Conservation (phyloP, 257 asterid species). For the Leonotis leonurus region DNA sequence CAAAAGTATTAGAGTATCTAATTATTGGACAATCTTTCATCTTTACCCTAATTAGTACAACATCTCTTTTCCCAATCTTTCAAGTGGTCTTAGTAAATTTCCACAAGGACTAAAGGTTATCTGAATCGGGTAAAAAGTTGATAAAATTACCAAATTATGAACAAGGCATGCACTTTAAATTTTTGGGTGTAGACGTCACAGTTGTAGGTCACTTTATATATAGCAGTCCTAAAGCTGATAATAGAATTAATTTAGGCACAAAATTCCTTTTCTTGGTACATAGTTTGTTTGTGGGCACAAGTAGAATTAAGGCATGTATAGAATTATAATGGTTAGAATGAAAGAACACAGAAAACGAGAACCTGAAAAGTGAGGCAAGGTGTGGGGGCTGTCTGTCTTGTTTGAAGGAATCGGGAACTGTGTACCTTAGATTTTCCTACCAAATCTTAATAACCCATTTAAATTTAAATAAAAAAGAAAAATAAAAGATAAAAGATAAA, state of each 20-base stretch:
- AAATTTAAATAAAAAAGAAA: too few relatives aligned
- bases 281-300: not conserved
- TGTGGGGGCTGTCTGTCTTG: conserved; percentile 34
- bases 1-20: not conserved
- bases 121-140: not conserved
- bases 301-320: not conserved
- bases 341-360: conserved; percentile 31
- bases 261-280: not conserved
- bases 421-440: conserved; percentile 25
- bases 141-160: not conserved
- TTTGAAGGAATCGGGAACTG: conserved; percentile 41
- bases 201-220: not conserved
- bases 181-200: not conserved
- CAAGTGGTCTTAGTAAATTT: not conserved
- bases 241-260: too few relatives aligned
- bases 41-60: not conserved
- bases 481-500: too few relatives aligned
- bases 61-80: not conserved
- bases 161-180: not conserved
- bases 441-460: conserved; percentile 1
- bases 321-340: not conserved
- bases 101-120: conserved; percentile 13
- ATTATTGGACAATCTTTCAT: not conserved
- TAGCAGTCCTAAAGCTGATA: not conserved
- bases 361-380: conserved; percentile 32